Evolutionary conservation across 2,329 filamentous ascomycete species (phyloP).

Genomic region (Cladophialophora chaetospira): DNA sequence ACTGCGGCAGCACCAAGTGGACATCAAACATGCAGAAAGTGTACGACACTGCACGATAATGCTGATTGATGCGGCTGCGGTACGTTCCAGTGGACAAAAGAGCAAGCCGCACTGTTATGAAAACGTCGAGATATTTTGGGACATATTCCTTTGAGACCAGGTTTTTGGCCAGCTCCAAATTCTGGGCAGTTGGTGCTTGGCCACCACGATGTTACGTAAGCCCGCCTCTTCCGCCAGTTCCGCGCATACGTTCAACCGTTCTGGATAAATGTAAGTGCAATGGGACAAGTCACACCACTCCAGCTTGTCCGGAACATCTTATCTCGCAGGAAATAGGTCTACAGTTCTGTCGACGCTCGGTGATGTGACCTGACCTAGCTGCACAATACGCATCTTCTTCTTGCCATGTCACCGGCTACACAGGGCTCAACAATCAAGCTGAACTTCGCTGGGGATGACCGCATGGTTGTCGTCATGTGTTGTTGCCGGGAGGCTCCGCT

Average conservation of each 20-base stretch:
- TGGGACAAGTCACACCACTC: background rate
- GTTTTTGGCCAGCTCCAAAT: background rate
- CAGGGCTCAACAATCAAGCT: background rate
- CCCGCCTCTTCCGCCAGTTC: background rate
- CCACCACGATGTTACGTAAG: background rate
- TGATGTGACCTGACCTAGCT: background rate
- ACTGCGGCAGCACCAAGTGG: too few relatives aligned
- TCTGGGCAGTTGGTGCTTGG: background rate
- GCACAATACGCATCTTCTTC: background rate
- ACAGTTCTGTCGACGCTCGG: background rate
- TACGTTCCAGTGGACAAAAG: background rate
- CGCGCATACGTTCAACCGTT: background rate
- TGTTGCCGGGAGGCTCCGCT: background rate
- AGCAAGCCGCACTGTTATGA: background rate
- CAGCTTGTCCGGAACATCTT: background rate
- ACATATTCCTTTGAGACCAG: background rate
- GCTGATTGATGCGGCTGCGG: background rate
- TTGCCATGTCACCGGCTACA: background rate
- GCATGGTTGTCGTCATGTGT: background rate
- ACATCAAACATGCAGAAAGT: background rate
- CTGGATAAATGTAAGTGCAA: background rate
- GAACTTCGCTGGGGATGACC: background rate
- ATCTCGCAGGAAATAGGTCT: background rate
- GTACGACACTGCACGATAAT: background rate
- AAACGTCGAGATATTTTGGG: background rate